Evolutionary conservation across 257 asterid genomes (phyloP), one percentile per base, ranked within the genome.

Genomic region (Solanum chilense): DNA sequence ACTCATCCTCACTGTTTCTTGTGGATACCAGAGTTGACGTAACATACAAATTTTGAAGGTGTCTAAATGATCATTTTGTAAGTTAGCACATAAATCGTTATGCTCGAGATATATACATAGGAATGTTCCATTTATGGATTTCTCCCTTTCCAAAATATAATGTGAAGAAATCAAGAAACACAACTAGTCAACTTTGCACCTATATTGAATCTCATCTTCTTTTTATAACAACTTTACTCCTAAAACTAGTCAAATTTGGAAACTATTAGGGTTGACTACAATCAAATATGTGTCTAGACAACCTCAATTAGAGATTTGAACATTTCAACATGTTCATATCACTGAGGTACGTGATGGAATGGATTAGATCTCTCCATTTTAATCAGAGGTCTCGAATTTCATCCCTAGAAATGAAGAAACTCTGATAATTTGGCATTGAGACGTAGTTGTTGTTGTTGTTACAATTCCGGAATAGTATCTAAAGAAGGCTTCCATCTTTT

Each of bases 401-500:
- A 41, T 1, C 23, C 2, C 4, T 23, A 49, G 3, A 41, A 4
- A 21, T 39, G 21, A 37, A 31, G 7, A 45, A 76, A 27, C 13
- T 60, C 6, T 60, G 5, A 20, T 58, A 1, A 25, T 75, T 7
- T 7, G 37, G 10, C 18, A 66, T 5, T 66, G 37, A 66, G 21
- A 1, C 9, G 2, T 71, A 33, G 15, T 33, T 66, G 4, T 62
- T 29, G 14, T 69, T 62, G 7, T 12, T 71, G 45, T 77, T 86
- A 90, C 35, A 88, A 85, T 85, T 92, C 94, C 2, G 93, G 94
- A 83, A 92, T 91, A 31, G 94, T 89, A 84, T 90, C 93, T 86
- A 93, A 90, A 86, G 90, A 91, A 9, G 95, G 93, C 88, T 89
- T 91, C 96, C 96, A 93, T 83, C 90, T 90, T 90, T 60, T 86